These are phyloP conservation scores for Solanum chilense DNA, from an alignment of 257 asterid species.

Conservation along the genomic window DNA sequence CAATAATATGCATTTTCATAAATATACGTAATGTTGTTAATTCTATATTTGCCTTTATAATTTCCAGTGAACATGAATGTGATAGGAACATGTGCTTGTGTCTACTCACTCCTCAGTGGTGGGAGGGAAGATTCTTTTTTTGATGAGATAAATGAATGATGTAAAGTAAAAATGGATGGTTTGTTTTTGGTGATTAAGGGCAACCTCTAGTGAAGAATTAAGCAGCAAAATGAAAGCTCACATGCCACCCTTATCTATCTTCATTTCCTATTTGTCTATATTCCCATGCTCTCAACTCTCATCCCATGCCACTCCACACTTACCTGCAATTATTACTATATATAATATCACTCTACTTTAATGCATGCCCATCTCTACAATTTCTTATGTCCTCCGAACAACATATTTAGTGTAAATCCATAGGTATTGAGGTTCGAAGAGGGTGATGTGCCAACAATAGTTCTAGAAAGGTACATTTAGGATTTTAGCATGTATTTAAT, in stretches of 20 bases:
- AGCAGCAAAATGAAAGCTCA: slow-evolving; percentile 1
- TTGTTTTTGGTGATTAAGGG: neutral
- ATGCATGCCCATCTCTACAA: slow-evolving; percentile 17
- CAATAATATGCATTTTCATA: neutral
- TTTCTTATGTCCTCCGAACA: neutral
- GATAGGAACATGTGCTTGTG: slow-evolving; percentile 1
- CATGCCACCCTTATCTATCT: neutral
- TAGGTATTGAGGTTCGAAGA: neutral
- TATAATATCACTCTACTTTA: neutral
- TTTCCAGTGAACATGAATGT: neutral
- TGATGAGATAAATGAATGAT: neutral
- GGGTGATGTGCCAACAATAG: neutral
- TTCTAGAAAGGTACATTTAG: neutral
- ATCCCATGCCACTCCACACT: neutral
- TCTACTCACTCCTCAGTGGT: slow-evolving; percentile 1
- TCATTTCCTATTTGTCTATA: slow-evolving; percentile 7
- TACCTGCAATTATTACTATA: neutral
- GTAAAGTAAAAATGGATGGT: slow-evolving; percentile 10
- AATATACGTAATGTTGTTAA: neutral
- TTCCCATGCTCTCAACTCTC: slow-evolving; percentile 10
- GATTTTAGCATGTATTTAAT: neutral
- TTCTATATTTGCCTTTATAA: neutral
- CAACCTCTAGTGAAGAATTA: neutral
- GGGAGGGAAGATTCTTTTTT: slow-evolving; percentile 10
- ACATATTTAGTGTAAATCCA: neutral